Evolutionary conservation across 257 asterid genomes (phyloP).

Genomic region (Coffea canephora): DNA sequence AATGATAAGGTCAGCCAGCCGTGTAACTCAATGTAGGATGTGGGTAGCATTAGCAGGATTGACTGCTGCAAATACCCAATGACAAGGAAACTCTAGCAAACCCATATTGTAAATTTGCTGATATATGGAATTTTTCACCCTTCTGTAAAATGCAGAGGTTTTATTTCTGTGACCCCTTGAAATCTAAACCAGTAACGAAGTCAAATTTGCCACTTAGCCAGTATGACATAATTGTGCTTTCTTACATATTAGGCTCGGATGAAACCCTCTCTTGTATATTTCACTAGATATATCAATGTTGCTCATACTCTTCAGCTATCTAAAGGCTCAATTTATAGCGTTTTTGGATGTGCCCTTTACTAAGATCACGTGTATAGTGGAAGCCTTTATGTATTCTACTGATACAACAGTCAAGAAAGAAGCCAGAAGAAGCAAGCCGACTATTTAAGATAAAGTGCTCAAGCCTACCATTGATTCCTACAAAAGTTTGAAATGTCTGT

Average conservation of each 20-base stretch:
- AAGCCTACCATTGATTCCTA: neutral
- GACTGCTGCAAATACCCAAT: conserved; percentile 1
- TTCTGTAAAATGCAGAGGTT: neutral
- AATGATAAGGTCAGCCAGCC: conserved; percentile 2
- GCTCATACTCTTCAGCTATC: neutral
- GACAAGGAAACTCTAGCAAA: conserved; percentile 11
- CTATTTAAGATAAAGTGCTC: neutral
- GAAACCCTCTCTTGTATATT: neutral
- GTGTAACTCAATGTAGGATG: neutral
- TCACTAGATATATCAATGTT: neutral
- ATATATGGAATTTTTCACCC: neutral
- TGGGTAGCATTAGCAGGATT: neutral
- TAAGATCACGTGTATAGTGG: neutral
- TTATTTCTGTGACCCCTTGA: neutral
- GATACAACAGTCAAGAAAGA: neutral
- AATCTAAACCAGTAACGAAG: neutral
- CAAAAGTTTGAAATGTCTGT: conserved; percentile 2
- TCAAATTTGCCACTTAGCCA: neutral
- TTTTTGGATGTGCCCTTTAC: neutral
- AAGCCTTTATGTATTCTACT: neutral
- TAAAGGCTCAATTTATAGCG: neutral
- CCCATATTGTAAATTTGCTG: neutral
- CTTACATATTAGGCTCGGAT: too few species aligned
- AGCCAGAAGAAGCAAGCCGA: neutral
- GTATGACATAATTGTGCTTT: neutral